phyloP scores from a whole-genome alignment of 192 early-diverging fungal species.

The Fimicolochytrium jonesii region DNA sequence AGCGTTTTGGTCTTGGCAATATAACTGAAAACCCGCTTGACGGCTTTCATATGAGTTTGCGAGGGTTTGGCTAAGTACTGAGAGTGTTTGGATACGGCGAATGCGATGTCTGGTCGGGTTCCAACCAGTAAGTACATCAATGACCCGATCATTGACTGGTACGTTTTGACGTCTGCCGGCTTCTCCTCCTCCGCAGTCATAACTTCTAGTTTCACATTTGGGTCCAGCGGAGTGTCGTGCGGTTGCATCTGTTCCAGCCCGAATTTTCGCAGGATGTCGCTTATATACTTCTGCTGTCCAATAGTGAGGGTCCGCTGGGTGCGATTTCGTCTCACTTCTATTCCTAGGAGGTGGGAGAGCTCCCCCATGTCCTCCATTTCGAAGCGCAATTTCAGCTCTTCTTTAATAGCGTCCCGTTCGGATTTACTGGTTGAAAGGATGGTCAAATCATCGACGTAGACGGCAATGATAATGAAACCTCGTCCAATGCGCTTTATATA shows the following conservation, averaged over 20 bases:
- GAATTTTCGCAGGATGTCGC: not conserved
- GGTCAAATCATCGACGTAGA: conserved; percentile 41
- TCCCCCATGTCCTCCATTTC: not conserved
- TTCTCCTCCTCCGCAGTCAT: too few species aligned
- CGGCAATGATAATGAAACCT: conserved; percentile 3
- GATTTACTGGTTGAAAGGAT: not conserved
- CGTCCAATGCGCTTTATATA: conserved; percentile 3
- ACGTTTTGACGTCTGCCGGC: not conserved
- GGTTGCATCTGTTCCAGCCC: too few species aligned
- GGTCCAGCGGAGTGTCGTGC: too few species aligned
- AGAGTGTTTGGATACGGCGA: conserved; percentile 7
- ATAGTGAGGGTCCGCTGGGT: not conserved
- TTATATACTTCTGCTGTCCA: conserved; percentile 4
- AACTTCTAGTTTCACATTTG: too few species aligned
- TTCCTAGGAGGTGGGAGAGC: too few species aligned
- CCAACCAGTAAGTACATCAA: conserved; percentile 22
- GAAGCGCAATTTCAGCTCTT: not conserved
- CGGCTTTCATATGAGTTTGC: too few species aligned
- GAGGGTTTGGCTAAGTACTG: too few species aligned
- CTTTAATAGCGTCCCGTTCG: not conserved
- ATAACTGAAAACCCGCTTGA: not conserved
- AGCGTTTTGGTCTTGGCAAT: too few species aligned
- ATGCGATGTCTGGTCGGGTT: conserved; percentile 26
- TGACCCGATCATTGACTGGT: not conserved
- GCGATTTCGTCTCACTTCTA: too few species aligned